These are phyloP conservation scores for Phytophthora capsici DNA, from an alignment of 352 stramenopile species.

Conservation along the genomic window DNA sequence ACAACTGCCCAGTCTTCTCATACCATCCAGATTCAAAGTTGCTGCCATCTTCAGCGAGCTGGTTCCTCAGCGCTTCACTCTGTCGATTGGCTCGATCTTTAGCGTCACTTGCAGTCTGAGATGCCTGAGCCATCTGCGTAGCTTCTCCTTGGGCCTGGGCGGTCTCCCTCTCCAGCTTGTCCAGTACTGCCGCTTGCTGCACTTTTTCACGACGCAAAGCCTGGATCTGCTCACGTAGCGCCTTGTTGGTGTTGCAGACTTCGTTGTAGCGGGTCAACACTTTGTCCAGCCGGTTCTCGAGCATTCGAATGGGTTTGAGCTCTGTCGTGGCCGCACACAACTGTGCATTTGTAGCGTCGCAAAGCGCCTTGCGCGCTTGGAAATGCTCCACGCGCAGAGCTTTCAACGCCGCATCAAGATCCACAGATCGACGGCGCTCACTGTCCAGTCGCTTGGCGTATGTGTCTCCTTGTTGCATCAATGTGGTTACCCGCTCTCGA, in stretches of 20 bases:
- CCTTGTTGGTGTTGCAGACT: slow-evolving; percentile 85
- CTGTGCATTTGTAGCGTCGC: slow-evolving; percentile 53
- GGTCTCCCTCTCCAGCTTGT: slow-evolving; percentile 86
- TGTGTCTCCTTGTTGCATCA: slow-evolving; percentile 79
- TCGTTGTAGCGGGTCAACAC: slow-evolving; percentile 88
- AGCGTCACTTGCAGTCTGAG: slow-evolving; percentile 82
- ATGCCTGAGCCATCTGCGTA: slow-evolving; percentile 71
- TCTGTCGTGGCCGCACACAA: slow-evolving; percentile 54
- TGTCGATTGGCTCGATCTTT: slow-evolving; percentile 87
- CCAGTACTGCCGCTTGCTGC: slow-evolving; percentile 74
- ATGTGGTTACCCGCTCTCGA: slow-evolving; percentile 57
- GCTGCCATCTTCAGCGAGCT: slow-evolving; percentile 80
- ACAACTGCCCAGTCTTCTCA: slow-evolving; percentile 84
- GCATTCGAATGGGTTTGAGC: slow-evolving; percentile 69
- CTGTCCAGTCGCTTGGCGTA: slow-evolving; percentile 78
- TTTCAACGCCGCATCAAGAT: slow-evolving; percentile 49
- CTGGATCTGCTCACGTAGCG: slow-evolving; percentile 81
- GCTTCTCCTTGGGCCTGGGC: slow-evolving; percentile 87
- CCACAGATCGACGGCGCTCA: slow-evolving; percentile 54
- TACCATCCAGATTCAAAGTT: slow-evolving; percentile 89
- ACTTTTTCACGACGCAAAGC: slow-evolving; percentile 81
- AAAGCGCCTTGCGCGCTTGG: slow-evolving; percentile 61
- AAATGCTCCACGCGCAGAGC: slow-evolving; percentile 46
- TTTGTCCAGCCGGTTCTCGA: slow-evolving; percentile 87
- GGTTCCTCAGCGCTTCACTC: slow-evolving; percentile 71